A percentile compares a stretch with the other conserved stretches of the same genome.
Conservation (phyloP, 179 eudicot species). For the Carnegiea gigantea region DNA sequence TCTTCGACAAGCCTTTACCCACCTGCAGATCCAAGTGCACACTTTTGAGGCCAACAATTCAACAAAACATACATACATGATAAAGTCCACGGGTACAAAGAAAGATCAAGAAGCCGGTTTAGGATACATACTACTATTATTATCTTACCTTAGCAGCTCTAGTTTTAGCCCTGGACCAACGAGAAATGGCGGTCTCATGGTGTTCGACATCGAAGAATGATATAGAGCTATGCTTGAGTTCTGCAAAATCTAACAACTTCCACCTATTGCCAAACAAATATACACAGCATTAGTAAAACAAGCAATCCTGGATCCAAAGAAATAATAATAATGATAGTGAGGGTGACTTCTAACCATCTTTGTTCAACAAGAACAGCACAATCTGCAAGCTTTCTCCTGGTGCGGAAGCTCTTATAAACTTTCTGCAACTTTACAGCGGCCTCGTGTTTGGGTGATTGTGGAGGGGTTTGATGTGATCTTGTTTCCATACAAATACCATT, state of each 20-base stretch:
- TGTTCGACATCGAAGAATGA: constrained; percentile 80
- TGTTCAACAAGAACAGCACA: constrained; percentile 92
- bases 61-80: neutral
- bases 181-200: constrained; percentile 85
- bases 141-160: constrained; percentile 81
- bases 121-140: too few relatives aligned
- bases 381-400: constrained; percentile 82
- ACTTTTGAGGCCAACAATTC: neutral
- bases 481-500: neutral
- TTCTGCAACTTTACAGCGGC: constrained; percentile 82
- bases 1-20: constrained; percentile 86
- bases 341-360: constrained; percentile 49
- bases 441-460: constrained; percentile 3
- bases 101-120: neutral
- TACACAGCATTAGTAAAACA: neutral
- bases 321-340: neutral
- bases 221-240: constrained; percentile 80
- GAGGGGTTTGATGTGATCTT: neutral
- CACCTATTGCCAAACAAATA: constrained; percentile 43
- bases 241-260: constrained; percentile 85
- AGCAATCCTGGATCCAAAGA: neutral
- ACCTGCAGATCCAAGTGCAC: constrained; percentile 45
- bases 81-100: neutral
- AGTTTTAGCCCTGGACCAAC: constrained; percentile 93
- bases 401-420: constrained; percentile 77